These are phyloP conservation scores for Abortiporus biennis DNA, from an alignment of 1,284 basidiomycete genomes.

Conservation along the genomic window DNA sequence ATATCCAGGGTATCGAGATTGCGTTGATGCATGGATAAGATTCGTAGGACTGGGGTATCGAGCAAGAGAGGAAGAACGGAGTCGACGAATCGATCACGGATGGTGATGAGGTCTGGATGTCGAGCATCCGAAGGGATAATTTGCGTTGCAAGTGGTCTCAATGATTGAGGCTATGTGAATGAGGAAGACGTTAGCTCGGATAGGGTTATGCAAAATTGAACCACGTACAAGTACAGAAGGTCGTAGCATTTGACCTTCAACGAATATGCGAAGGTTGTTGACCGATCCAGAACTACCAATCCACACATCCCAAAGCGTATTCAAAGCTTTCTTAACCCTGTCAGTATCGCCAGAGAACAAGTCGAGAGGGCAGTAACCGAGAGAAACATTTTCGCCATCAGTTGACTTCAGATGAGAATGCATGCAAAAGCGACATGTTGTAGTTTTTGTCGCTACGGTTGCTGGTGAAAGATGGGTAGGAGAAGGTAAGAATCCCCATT, in stretches of 20 bases:
- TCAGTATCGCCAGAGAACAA: slow-evolving; percentile 65
- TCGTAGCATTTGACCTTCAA: slow-evolving; percentile 50
- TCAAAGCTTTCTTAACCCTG: slow-evolving; percentile 61
- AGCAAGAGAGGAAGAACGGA: slow-evolving; percentile 48
- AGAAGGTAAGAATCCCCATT: slow-evolving; percentile 88
- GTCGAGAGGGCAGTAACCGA: slow-evolving; percentile 81
- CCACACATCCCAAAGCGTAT: slow-evolving; percentile 74
- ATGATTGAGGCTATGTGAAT: slow-evolving; percentile 6
- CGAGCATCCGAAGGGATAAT: slow-evolving; percentile 1
- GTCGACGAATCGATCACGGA: slow-evolving; percentile 32
- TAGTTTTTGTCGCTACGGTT: slow-evolving; percentile 56
- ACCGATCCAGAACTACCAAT: slow-evolving; percentile 46
- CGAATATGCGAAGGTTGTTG: slow-evolving; percentile 82
- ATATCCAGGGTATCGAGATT: slow-evolving; percentile 80
- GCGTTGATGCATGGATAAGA: slow-evolving; percentile 65
- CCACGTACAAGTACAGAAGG: slow-evolving; percentile 54
- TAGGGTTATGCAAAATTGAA: neutral
- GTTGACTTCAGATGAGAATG: slow-evolving; percentile 57
- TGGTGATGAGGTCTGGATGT: slow-evolving; percentile 3
- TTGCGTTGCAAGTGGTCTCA: slow-evolving; percentile 6
- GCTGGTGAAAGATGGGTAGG: slow-evolving; percentile 48
- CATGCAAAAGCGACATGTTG: slow-evolving; percentile 84
- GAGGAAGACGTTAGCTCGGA: neutral
- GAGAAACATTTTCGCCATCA: slow-evolving; percentile 33
- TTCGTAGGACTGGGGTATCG: slow-evolving; percentile 48